phyloP scores from a whole-genome alignment of 306 rosid species.

The Sphenostylis stenocarpa region DNA sequence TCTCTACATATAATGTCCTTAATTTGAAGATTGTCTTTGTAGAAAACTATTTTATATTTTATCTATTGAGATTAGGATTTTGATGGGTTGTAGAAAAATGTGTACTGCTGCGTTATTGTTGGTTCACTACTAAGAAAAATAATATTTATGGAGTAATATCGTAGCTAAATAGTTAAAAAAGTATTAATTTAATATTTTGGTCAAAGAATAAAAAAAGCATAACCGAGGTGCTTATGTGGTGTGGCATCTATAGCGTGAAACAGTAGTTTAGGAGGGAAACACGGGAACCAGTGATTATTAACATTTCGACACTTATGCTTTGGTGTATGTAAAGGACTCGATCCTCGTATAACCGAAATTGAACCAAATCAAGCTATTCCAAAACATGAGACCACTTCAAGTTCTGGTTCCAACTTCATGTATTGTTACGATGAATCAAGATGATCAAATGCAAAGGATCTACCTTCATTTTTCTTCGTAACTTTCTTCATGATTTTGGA shows the following conservation, averaged over 20 bases:
- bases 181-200: not conserved
- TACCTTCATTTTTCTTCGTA: conserved; percentile 20
- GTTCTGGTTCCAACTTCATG: conserved; percentile 17
- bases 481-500: conserved; percentile 35
- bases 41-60: no score
- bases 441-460: not conserved
- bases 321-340: not conserved
- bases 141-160: no score
- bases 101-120: no score
- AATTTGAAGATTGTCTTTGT: no score
- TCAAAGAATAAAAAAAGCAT: not conserved
- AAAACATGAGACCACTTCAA: not conserved
- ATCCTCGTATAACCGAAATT: not conserved
- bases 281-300: not conserved
- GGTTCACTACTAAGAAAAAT: no score
- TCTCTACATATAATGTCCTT: no score
- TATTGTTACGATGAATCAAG: conserved; percentile 5
- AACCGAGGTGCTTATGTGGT: not conserved
- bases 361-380: not conserved
- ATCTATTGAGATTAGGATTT: no score
- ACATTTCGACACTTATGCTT: not conserved
- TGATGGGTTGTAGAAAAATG: no score
- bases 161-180: no score
- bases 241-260: not conserved
- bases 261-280: not conserved